These are phyloP conservation scores for Phytophthora macrochlamydospora DNA, from an alignment of 352 stramenopile genomes.

Conservation along the genomic window DNA sequence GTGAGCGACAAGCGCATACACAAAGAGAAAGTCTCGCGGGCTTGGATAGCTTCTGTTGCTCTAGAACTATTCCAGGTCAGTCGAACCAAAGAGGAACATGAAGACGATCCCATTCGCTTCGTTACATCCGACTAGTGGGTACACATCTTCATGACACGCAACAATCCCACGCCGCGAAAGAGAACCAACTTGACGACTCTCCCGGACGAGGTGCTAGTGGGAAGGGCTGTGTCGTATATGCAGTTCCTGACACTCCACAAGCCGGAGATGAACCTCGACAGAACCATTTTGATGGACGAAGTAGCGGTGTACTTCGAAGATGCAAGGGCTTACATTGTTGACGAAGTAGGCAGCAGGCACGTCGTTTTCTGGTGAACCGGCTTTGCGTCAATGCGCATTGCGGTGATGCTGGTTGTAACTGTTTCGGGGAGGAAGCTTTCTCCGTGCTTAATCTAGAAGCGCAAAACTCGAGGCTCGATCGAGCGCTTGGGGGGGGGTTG, in stretches of 20 bases:
- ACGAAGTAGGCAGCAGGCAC: constrained; percentile 15
- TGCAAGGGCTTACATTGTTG: constrained; percentile 12
- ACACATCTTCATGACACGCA: constrained; percentile 23
- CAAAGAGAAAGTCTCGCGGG: constrained; percentile 21
- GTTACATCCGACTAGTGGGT: constrained; percentile 28
- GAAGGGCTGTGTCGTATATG: constrained; percentile 14
- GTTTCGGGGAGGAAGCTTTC: constrained; percentile 11
- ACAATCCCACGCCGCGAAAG: constrained; percentile 14
- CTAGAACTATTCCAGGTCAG: neutral
- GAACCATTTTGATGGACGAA: constrained; percentile 31
- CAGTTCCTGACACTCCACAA: constrained; percentile 1
- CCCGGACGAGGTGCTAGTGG: constrained; percentile 13
- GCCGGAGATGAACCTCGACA: constrained; percentile 8
- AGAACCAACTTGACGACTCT: constrained; percentile 30
- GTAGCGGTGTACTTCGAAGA: constrained; percentile 36
- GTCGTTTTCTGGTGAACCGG: constrained; percentile 26
- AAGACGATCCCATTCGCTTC: constrained; percentile 17
- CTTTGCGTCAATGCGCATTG: constrained; percentile 35
- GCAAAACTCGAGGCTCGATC: neutral
- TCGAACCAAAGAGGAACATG: constrained; percentile 9
- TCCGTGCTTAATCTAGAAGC: constrained; percentile 16
- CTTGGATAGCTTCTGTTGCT: constrained; percentile 12
- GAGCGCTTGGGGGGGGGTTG: constrained; percentile 5
- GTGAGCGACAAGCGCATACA: constrained; percentile 8
- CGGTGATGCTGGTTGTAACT: constrained; percentile 11